These are phyloP conservation scores for Acorus gramineus DNA, from an alignment of 106 monocot genomes.

Conservation along the genomic window DNA sequence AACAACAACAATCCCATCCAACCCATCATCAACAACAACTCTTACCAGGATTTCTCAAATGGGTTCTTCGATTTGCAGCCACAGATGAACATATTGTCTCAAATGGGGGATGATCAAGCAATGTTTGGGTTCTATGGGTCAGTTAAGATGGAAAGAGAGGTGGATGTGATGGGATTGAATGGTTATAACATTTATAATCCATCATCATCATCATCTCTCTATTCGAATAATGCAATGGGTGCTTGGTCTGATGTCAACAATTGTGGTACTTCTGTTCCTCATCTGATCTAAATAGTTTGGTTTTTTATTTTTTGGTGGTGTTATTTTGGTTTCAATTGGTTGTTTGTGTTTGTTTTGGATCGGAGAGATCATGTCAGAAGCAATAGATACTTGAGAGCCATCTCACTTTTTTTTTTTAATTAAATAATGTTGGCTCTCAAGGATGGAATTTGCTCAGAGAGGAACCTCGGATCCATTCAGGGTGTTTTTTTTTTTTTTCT, in stretches of 20 bases:
- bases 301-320: background rate
- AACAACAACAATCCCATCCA: background rate
- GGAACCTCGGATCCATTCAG: conserved; percentile 42
- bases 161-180: no score
- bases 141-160: no score
- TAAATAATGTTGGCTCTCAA: conserved; percentile 4
- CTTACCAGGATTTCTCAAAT: background rate
- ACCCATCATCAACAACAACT: background rate
- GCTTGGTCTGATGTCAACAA: conserved; percentile 21
- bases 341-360: conserved; percentile 17
- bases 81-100: conserved; percentile 12
- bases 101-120: background rate
- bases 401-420: conserved; percentile 9
- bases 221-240: conserved; percentile 17
- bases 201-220: conserved; percentile 2
- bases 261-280: conserved; percentile 34
- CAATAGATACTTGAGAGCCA: conserved; percentile 17
- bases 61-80: conserved; percentile 5
- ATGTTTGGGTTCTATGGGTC: no score
- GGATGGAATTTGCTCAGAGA: conserved; percentile 29
- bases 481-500: no score
- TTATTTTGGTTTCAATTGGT: conserved; percentile 1
- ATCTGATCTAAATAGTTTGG: conserved; percentile 29
- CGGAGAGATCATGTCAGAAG: conserved; percentile 41
- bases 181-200: no score